Evolutionary conservation across 2,329 filamentous ascomycete genomes (phyloP).

Genomic region (Fonsecaea nubica): DNA sequence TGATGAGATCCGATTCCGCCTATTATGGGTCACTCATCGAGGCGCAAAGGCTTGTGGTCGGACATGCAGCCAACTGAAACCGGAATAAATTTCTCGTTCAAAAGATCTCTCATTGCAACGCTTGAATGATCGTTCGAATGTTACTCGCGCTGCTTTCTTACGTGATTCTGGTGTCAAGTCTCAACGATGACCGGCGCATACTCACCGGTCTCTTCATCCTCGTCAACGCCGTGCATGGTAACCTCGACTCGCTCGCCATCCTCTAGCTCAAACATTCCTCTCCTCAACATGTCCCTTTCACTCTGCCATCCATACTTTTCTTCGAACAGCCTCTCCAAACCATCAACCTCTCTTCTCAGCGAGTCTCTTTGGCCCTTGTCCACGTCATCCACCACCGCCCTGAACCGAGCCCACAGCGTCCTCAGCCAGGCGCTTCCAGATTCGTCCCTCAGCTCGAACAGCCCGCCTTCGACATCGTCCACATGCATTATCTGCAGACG

Average conservation of each 20-base stretch:
- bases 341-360: conserved; percentile 61
- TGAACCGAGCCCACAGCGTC: conserved; percentile 60
- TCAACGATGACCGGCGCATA: conserved; percentile 68
- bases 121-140: background rate
- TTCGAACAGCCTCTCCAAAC: conserved; percentile 62
- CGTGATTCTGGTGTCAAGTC: conserved; percentile 43
- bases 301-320: conserved; percentile 64
- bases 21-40: conserved; percentile 4
- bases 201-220: conserved; percentile 69
- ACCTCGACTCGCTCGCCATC: conserved; percentile 69
- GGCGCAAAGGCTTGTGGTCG: conserved; percentile 10
- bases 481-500: conserved; percentile 62
- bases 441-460: conserved; percentile 65
- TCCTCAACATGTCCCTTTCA: conserved; percentile 60
- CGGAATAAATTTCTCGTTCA: conserved; percentile 21
- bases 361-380: conserved; percentile 42
- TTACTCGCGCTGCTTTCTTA: background rate
- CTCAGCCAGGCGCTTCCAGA: conserved; percentile 59
- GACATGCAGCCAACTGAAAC: conserved; percentile 11
- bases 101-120: background rate
- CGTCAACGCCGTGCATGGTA: conserved; percentile 61
- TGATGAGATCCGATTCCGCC: conserved; percentile 16
- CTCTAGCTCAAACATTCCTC: conserved; percentile 66
- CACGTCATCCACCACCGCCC: conserved; percentile 56
- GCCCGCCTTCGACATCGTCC: conserved; percentile 64